phyloP scores from a whole-genome alignment of 202 grass and related monocot species.

The Alloteropsis angusta region DNA sequence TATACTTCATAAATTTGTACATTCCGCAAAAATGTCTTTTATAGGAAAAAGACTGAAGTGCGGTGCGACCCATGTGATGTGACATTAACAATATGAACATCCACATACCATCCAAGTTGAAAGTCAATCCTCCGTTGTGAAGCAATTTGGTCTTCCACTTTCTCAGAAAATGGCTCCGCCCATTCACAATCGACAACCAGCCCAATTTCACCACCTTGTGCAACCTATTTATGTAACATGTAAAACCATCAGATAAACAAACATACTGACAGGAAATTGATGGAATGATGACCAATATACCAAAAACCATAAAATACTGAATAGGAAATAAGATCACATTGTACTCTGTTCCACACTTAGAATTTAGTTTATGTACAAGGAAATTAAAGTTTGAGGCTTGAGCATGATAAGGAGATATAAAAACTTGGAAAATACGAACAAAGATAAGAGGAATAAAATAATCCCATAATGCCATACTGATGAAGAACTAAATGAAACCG shows the following conservation, averaged over 20 bases:
- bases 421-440: background rate
- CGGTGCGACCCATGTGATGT: background rate
- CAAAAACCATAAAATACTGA: background rate
- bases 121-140: conserved; percentile 72
- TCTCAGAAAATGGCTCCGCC: conserved; percentile 84
- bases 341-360: background rate
- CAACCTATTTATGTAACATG: conserved; percentile 35
- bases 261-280: background rate
- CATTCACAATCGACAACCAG: conserved; percentile 90
- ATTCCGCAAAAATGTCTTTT: background rate
- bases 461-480: background rate
- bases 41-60: background rate
- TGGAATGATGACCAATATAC: background rate
- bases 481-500: background rate
- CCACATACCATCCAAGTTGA: conserved; percentile 87
- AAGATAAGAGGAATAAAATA: background rate
- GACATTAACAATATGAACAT: background rate
- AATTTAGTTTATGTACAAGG: background rate
- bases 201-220: conserved; percentile 80
- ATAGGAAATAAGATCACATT: background rate
- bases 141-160: conserved; percentile 66
- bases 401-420: background rate
- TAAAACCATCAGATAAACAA: conserved; percentile 28
- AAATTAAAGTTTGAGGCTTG: background rate
- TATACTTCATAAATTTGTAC: background rate